phyloP scores from a whole-genome alignment of 768 basidiomycete species.

The Boletus edulis region DNA sequence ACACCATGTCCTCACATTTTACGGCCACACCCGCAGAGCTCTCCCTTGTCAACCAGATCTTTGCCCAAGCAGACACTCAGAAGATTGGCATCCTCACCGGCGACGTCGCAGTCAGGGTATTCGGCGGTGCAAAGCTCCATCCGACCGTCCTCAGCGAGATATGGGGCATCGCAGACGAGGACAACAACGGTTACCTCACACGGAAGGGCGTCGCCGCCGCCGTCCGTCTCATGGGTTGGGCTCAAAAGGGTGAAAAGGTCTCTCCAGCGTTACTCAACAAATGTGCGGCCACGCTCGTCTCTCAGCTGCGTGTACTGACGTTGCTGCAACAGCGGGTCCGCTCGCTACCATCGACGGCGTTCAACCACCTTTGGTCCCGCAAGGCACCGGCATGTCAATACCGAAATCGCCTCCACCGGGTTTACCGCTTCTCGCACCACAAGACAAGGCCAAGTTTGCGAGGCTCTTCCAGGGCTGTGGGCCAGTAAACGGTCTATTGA shows the following conservation, averaged over 20 bases:
- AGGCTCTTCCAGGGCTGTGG: slow-evolving; percentile 71
- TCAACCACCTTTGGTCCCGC: slow-evolving; percentile 47
- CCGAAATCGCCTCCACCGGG: slow-evolving; percentile 58
- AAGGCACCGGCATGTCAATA: slow-evolving; percentile 51
- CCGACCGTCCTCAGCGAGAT: slow-evolving; percentile 85
- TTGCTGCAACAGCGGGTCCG: slow-evolving; percentile 64
- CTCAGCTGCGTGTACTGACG: slow-evolving; percentile 10
- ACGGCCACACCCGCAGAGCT: slow-evolving; percentile 47
- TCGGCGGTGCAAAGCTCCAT: slow-evolving; percentile 78
- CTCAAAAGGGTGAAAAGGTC: slow-evolving; percentile 80
- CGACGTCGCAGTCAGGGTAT: slow-evolving; percentile 85
- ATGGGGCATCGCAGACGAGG: slow-evolving; percentile 89
- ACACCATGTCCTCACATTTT: slow-evolving; percentile 42
- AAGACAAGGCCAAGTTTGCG: slow-evolving; percentile 84
- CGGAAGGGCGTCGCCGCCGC: slow-evolving; percentile 85
- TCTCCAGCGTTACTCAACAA: slow-evolving; percentile 60
- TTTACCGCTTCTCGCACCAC: slow-evolving; percentile 68
- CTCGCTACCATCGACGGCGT: slow-evolving; percentile 78
- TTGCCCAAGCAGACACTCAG: slow-evolving; percentile 69
- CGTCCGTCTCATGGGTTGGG: slow-evolving; percentile 88
- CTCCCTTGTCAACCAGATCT: slow-evolving; percentile 70
- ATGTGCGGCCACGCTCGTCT: slow-evolving; percentile 49
- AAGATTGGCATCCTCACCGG: slow-evolving; percentile 85
- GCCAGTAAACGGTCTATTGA: slow-evolving; percentile 74
- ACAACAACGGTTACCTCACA: slow-evolving; percentile 91